phyloP scores from a whole-genome alignment of 257 asterid species.

The Fraxinus excelsior region DNA sequence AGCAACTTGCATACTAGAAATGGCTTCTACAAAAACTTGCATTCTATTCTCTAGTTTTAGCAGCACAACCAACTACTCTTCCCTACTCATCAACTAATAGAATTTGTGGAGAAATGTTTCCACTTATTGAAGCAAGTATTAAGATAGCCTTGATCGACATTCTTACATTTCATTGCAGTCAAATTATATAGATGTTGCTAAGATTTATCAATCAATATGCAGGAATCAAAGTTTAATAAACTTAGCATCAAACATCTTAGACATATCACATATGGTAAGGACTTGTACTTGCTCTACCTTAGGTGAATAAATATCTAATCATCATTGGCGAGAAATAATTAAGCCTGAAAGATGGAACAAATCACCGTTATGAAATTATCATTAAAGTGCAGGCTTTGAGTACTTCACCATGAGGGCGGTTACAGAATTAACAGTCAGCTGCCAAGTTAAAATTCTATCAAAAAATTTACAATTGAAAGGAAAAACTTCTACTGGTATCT shows the following conservation, averaged over 20 bases:
- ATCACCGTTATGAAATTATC: slow-evolving; percentile 28
- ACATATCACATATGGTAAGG: not conserved
- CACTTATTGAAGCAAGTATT: not conserved
- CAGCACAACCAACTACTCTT: not conserved
- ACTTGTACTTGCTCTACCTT: slow-evolving; percentile 3
- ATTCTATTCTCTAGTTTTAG: not conserved
- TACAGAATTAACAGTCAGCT: slow-evolving; percentile 21
- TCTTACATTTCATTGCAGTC: not conserved
- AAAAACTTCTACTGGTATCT: slow-evolving; percentile 14
- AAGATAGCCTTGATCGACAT: not conserved
- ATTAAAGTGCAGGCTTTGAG: slow-evolving; percentile 15
- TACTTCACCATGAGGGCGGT: not conserved
- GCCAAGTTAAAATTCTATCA: slow-evolving; percentile 29
- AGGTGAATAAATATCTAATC: slow-evolving; percentile 8
- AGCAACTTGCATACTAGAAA: slow-evolving; percentile 8
- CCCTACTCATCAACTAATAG: not conserved
- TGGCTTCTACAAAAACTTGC: not conserved
- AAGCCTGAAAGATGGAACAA: slow-evolving; percentile 29
- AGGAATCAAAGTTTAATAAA: not conserved
- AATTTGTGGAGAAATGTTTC: not conserved
- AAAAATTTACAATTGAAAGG: slow-evolving; percentile 21
- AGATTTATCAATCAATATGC: not conserved
- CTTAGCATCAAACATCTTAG: not conserved
- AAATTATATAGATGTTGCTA: not conserved
- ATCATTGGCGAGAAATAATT: slow-evolving; percentile 23